Conservation (phyloP, 2,329 filamentous ascomycete genomes). For the Tolypocladium album region DNA sequence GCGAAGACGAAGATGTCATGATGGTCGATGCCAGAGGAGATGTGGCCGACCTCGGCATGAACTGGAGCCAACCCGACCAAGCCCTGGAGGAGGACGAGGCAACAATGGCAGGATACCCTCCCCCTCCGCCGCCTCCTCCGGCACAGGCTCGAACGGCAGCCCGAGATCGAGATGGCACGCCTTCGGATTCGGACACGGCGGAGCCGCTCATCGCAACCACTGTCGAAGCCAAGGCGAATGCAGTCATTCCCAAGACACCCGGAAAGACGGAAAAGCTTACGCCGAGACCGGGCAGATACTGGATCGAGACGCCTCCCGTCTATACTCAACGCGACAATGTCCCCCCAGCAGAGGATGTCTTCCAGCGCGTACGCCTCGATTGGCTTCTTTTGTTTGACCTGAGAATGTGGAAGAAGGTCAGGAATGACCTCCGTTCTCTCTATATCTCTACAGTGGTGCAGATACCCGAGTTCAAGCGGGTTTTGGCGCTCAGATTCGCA, state of each 20-base stretch:
- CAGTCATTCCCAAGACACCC: constrained; percentile 77
- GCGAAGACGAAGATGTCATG: constrained; percentile 46
- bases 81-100: constrained; percentile 67
- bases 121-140: constrained; percentile 53
- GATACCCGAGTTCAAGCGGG: constrained; percentile 90
- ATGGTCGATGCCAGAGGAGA: constrained; percentile 43
- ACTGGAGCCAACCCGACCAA: constrained; percentile 48
- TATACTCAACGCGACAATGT: constrained; percentile 53
- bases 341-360: constrained; percentile 74
- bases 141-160: constrained; percentile 30
- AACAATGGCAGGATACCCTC: constrained; percentile 63
- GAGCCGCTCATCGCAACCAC: constrained; percentile 54
- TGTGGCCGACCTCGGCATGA: constrained; percentile 34
- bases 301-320: constrained; percentile 68
- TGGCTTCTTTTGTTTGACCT: constrained; percentile 93
- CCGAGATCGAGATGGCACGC: constrained; percentile 51
- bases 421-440: constrained; percentile 80
- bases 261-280: constrained; percentile 37
- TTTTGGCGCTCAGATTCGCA: constrained; percentile 86
- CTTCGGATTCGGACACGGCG: constrained; percentile 59
- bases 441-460: constrained; percentile 96
- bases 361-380: constrained; percentile 80
- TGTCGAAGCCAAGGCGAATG: constrained; percentile 51
- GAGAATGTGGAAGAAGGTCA: constrained; percentile 90
- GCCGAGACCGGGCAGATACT: constrained; percentile 66